Evolutionary conservation across 192 early-diverging fungal species (phyloP), one percentile per base, ranked within the genome.

Genomic region (Backusella luteola): DNA sequence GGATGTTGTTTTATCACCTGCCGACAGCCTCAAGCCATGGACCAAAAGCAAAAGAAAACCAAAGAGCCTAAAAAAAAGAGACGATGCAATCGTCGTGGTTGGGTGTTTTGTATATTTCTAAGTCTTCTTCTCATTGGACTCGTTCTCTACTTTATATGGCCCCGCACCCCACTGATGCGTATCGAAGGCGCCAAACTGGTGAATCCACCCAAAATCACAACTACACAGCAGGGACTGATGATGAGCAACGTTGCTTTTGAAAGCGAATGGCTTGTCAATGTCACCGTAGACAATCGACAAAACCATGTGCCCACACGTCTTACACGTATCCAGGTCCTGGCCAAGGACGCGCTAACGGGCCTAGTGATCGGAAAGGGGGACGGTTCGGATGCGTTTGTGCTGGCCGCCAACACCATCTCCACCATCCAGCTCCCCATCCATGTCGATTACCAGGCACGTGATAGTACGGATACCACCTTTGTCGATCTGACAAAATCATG

Each of bases 401-500:
- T 71, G n/a, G 23, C 67, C 1, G 34, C 29, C 15, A 38, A 68
- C 21, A 59, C 17, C 17, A 72, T 80, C 17, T 73, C 67, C 19
- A 73, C 38, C 49, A 68, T 76, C 14, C 26, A 53, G 8, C 19
- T 80, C 1, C 70, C 70, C 4, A 46, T 80, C 15, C 26, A 70
- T 38, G 42, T 80, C 3, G 66, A 76, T 49, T 80, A 80, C 38
- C 59, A 70, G 41, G 52, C 79, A 11, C 67, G 69, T 8, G 46
- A 44, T 21, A 39, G 41, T 9, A 39, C 69, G 6, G 79, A 80
- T 53, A 44, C 67, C 6, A 80, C 79, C 23, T 76, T 73, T 69
- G 38, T 29, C n/a, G 52, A 80, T 38, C 71, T 80, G 9, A 49
- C 63, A 32, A 70, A 80, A 11, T 71, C 79, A n/a, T 80, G 79